phyloP scores from a whole-genome alignment of 2,329 filamentous ascomycete species.

The Podosphaera xanthii region DNA sequence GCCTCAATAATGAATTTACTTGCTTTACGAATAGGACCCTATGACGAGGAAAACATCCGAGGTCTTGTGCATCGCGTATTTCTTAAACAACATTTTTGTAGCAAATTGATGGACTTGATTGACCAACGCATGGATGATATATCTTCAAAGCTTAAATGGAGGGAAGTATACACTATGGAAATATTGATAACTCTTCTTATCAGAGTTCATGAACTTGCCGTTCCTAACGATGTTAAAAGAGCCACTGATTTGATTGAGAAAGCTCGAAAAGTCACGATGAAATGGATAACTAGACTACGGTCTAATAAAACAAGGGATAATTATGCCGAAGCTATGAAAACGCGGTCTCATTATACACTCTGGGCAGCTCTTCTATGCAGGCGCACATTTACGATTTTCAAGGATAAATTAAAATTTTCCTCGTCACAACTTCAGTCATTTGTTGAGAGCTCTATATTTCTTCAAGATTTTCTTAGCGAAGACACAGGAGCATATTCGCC shows the following conservation, averaged over 20 bases:
- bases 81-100: constrained; percentile 25
- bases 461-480: constrained; percentile 24
- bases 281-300: constrained; percentile 27
- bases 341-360: constrained; percentile 23
- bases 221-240: not conserved
- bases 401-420: constrained; percentile 1
- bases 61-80: constrained; percentile 28
- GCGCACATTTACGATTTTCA: constrained; percentile 19
- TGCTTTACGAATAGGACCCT: constrained; percentile 30
- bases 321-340: constrained; percentile 19
- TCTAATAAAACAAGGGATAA: constrained; percentile 20
- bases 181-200: constrained; percentile 28
- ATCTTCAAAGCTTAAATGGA: constrained; percentile 25
- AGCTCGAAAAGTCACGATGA: constrained; percentile 21
- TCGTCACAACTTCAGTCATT: constrained; percentile 13
- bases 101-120: constrained; percentile 24
- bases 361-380: constrained; percentile 32
- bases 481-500: constrained; percentile 18
- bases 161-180: constrained; percentile 34
- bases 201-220: constrained; percentile 17
- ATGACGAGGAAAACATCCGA: constrained; percentile 13
- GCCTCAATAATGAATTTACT: constrained; percentile 28
- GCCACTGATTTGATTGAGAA: constrained; percentile 17
- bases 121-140: constrained; percentile 23
- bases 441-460: constrained; percentile 19